These are phyloP conservation scores for Gentiana dahurica DNA, from an alignment of 257 asterid genomes.

Conservation along the genomic window DNA sequence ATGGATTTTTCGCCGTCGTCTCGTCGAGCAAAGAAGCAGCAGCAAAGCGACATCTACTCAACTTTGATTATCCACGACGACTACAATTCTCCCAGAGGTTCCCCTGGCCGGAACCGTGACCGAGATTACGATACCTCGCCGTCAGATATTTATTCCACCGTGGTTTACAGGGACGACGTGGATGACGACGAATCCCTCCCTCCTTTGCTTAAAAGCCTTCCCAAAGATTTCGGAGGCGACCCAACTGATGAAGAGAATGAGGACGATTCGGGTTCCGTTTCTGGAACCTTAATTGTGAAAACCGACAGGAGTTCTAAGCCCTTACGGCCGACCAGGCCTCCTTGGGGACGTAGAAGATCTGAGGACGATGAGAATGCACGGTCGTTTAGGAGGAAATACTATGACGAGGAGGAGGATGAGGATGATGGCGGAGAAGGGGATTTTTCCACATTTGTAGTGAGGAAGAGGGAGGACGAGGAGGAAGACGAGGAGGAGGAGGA, in stretches of 20 bases:
- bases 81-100: not conserved
- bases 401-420: constrained; percentile 40
- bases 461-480: constrained; percentile 28
- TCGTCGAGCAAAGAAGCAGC: constrained; percentile 50
- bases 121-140: constrained; percentile 18
- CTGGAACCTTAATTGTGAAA: constrained; percentile 82
- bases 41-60: constrained; percentile 57
- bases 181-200: constrained; percentile 80
- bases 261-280: constrained; percentile 41
- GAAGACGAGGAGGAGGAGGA: constrained; percentile 40
- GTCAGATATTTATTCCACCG: constrained; percentile 45
- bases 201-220: constrained; percentile 71
- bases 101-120: constrained; percentile 5
- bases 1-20: constrained; percentile 62
- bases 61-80: constrained; percentile 37
- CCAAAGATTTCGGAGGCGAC: constrained; percentile 83
- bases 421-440: constrained; percentile 32
- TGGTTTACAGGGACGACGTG: constrained; percentile 48
- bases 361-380: constrained; percentile 11
- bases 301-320: constrained; percentile 26
- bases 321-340: not conserved
- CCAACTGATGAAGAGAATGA: constrained; percentile 30
- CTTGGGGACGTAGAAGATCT: constrained; percentile 25
- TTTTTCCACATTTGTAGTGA: constrained; percentile 84
- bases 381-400: constrained; percentile 11